These are phyloP conservation scores for Lipomyces sp. DNA, from an alignment of 805 yeast species.

Conservation along the genomic window DNA sequence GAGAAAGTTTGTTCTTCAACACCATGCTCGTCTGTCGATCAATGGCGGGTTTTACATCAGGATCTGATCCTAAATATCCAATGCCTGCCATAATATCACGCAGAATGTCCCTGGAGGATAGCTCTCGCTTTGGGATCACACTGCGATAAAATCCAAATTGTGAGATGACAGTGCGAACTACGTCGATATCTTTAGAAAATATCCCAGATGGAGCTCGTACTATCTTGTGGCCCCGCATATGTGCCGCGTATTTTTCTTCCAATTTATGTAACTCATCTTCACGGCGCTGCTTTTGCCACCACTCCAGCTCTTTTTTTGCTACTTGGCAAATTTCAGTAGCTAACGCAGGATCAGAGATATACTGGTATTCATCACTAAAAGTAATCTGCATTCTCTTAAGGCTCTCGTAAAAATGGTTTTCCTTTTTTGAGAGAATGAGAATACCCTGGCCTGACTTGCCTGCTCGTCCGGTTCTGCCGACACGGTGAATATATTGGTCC, in stretches of 20 bases:
- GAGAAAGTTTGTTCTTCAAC: neutral
- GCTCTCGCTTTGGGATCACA: neutral
- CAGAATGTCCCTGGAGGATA: neutral
- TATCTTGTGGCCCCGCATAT: neutral
- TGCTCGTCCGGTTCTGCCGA: conserved; percentile 96
- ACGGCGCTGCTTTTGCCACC: neutral
- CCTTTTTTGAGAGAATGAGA: conserved; percentile 61
- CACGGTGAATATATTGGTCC: conserved; percentile 86
- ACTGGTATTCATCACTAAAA: conserved; percentile 16
- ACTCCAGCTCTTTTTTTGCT: conserved; percentile 2
- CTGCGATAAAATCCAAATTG: conserved; percentile 5
- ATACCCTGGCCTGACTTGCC: conserved; percentile 77
- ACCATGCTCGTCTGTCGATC: neutral
- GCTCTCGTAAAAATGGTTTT: conserved; percentile 58
- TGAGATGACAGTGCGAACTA: neutral
- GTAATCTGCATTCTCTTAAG: conserved; percentile 47
- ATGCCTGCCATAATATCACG: conserved; percentile 3
- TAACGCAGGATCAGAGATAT: conserved; percentile 19
- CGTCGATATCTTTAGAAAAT: neutral
- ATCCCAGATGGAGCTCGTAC: neutral
- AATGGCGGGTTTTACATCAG: conserved; percentile 3
- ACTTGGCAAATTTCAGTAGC: conserved; percentile 1
- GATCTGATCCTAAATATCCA: neutral
- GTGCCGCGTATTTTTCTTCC: conserved; percentile 1
- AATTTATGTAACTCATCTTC: neutral